A percentile compares a stretch with the other conserved stretches of the same genome.
Evolutionary conservation across 2,329 filamentous ascomycete species (phyloP).

Genomic region (Pseudogymnoascus sp.): DNA sequence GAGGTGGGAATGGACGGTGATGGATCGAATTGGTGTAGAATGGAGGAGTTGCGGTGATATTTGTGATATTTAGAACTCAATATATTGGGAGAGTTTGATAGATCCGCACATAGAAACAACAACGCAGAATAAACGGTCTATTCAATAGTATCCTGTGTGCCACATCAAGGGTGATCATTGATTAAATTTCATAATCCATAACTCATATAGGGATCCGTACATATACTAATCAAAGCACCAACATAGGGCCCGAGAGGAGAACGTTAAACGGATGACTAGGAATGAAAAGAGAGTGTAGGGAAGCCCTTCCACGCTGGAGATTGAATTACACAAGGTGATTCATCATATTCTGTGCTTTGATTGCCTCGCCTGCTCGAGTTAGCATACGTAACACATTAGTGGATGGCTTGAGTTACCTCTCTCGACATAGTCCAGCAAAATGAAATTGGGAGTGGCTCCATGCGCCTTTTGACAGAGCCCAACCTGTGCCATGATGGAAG

Average conservation of each 20-base stretch:
- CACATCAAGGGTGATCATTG: background rate
- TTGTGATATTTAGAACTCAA: background rate
- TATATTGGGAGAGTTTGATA: background rate
- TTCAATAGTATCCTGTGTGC: background rate
- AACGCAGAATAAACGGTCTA: background rate
- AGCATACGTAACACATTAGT: background rate
- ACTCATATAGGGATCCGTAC: background rate
- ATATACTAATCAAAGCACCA: background rate
- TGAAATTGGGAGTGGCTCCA: constrained; percentile 42
- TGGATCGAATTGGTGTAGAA: too few species aligned
- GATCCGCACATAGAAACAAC: background rate
- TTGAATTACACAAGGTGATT: constrained; percentile 15
- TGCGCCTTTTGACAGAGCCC: constrained; percentile 40
- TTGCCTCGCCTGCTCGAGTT: constrained; percentile 22
- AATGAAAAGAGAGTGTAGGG: background rate
- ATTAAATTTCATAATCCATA: background rate
- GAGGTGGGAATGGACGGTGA: background rate
- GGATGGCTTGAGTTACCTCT: constrained; percentile 24
- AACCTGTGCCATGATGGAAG: constrained; percentile 44
- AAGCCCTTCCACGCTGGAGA: background rate
- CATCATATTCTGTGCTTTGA: constrained; percentile 25
- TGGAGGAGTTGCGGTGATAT: background rate
- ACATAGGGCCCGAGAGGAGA: background rate
- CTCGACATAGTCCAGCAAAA: constrained; percentile 55
- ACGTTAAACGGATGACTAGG: background rate